Base-by-base conservation (phyloP, 441 rosid genomes). In the Corymbia calophylla region DNA sequence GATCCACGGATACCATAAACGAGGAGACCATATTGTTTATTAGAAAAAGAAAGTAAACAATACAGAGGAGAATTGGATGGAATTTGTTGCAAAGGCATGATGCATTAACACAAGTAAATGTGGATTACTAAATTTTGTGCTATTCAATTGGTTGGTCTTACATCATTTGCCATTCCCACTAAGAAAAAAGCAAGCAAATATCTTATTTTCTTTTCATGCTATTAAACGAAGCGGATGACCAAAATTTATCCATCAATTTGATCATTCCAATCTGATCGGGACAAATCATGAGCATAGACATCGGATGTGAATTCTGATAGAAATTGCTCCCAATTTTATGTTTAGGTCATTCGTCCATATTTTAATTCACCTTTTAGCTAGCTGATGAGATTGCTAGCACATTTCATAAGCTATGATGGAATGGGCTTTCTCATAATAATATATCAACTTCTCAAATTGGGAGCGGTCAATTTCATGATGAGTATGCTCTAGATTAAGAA, bases 271-370 rank as follows among this genome's bases (percentile, higher is more conserved):
- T 70, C 48, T 35, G 48, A 35, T 35, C 35, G 19, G 12, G 48
- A 23, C 44, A 35, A 35, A 15, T 70, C 81, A 70, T 35, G 35
- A 32, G 19, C 48, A 12, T 70, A 18, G 81, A 19, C 27, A 35
- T 70, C 4, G 81, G 27, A 64, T n/a, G 19, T n/a, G 73, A n/a
- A 18, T 6, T 64, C 5, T n/a, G 73, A 70, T 47, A 35, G 27
- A 19, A 5, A 32, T 70, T 9, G 48, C 48, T 10, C 15, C 81
- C 19, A 35, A 70, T 70, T 35, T 35, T 25, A 5, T 35, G 48
- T 35, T 35, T 19, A 35, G 2, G 2, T 35, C 48, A 5, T 35
- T 18, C 0, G 1, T 19, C 15, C 3, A 0, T 0, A 0, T 70
- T 70, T 10, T 70, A 70, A 35, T 9, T 70, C 27, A 35, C 0